These are phyloP conservation scores for Talaromyces ruber DNA, from an alignment of 495 filamentous ascomycete genomes.

Conservation along the genomic window DNA sequence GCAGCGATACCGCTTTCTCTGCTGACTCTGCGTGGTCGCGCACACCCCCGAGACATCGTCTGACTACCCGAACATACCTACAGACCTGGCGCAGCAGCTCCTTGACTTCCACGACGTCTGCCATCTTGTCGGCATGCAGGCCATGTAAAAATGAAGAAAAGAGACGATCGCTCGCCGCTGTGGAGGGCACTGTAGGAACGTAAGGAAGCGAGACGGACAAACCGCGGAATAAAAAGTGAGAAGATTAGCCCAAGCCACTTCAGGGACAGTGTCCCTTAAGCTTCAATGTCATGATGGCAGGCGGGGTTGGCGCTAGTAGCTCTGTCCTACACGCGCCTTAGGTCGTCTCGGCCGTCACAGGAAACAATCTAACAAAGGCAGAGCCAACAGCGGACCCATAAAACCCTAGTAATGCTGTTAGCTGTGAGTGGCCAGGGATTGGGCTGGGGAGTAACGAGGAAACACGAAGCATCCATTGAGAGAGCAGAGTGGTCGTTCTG, in stretches of 20 bases:
- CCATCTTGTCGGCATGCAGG: slow-evolving; percentile 10
- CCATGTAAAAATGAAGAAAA: background rate
- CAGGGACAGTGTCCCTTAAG: background rate
- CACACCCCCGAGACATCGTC: slow-evolving; percentile 14
- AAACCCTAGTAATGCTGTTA: background rate
- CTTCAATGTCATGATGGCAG: background rate
- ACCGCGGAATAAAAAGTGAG: too few relatives aligned
- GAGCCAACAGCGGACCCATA: too few relatives aligned
- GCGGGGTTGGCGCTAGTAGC: background rate
- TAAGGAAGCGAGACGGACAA: too few relatives aligned
- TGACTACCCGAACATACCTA: slow-evolving; percentile 11
- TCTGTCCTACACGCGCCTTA: background rate
- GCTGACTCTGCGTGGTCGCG: slow-evolving; percentile 15
- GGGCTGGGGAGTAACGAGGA: too few relatives aligned
- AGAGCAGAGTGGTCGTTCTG: background rate
- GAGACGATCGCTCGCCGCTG: background rate
- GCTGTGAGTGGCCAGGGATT: background rate
- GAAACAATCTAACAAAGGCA: too few relatives aligned
- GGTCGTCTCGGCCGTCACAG: too few relatives aligned
- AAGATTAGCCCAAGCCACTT: background rate
- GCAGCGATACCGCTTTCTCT: slow-evolving; percentile 10
- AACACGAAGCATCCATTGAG: background rate
- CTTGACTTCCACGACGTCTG: slow-evolving; percentile 10
- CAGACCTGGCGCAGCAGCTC: slow-evolving; percentile 10
- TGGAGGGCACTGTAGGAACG: background rate